phyloP scores from a whole-genome alignment of 768 basidiomycete species.

The Amanita thiersii region DNA sequence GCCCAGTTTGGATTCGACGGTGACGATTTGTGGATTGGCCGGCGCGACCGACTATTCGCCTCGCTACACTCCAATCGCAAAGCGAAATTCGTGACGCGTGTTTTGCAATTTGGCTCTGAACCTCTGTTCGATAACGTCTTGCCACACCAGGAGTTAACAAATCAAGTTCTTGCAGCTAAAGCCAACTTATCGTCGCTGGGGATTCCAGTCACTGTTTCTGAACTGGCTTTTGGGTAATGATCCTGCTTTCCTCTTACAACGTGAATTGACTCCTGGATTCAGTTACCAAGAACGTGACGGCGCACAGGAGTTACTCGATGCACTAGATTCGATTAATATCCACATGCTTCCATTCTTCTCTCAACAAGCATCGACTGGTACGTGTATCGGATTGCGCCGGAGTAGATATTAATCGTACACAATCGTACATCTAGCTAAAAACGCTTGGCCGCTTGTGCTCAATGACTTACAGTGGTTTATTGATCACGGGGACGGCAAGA shows the following conservation, averaged over 20 bases:
- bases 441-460: constrained; percentile 44
- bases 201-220: constrained; percentile 52
- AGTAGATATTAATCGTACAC: not conserved
- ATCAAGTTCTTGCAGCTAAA: constrained; percentile 37
- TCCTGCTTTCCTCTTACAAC: constrained; percentile 13
- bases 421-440: constrained; percentile 22
- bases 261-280: not conserved
- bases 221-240: constrained; percentile 33
- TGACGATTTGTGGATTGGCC: constrained; percentile 32
- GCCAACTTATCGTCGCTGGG: constrained; percentile 31
- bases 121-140: constrained; percentile 46
- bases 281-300: constrained; percentile 37
- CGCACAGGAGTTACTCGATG: constrained; percentile 42
- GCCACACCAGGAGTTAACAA: constrained; percentile 30
- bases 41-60: constrained; percentile 34
- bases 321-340: constrained; percentile 44
- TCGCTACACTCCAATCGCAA: constrained; percentile 39
- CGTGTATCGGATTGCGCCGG: not conserved
- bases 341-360: constrained; percentile 58
- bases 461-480: constrained; percentile 51
- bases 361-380: constrained; percentile 37
- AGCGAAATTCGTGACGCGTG: constrained; percentile 46
- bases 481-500: constrained; percentile 45
- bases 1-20: constrained; percentile 28
- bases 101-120: constrained; percentile 52